phyloP scores from a whole-genome alignment of 495 filamentous ascomycete species.

The Chaetomium fimeti region DNA sequence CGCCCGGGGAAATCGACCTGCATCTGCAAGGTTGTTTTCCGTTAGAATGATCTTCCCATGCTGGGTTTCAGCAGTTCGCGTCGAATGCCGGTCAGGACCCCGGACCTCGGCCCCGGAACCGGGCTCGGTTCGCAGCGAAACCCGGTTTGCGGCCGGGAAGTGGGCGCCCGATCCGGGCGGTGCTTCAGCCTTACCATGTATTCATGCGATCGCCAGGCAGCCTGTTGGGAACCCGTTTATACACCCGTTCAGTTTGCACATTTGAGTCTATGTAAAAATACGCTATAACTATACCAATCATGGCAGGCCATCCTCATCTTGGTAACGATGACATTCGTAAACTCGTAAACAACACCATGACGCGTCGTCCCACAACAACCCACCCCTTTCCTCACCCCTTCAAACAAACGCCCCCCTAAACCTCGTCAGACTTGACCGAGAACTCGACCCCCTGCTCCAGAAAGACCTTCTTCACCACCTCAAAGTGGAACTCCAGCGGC shows the following conservation, averaged over 20 bases:
- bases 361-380: not conserved
- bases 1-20: too few relatives aligned
- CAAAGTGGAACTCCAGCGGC: conserved; percentile 31
- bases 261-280: not conserved
- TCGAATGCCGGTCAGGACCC: too few relatives aligned
- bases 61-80: too few relatives aligned
- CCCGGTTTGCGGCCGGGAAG: not conserved
- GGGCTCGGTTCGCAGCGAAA: not conserved
- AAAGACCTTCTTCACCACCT: conserved; percentile 22
- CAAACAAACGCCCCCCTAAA: not conserved
- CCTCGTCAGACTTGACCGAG: conserved; percentile 26
- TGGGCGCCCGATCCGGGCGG: not conserved
- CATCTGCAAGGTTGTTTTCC: too few relatives aligned
- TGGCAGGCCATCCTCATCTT: not conserved
- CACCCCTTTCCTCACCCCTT: too few relatives aligned
- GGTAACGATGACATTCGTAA: not conserved
- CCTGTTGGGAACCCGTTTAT: not conserved
- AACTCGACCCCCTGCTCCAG: conserved; percentile 30
- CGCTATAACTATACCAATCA: not conserved
- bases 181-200: not conserved
- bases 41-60: too few relatives aligned
- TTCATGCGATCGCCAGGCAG: not conserved
- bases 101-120: not conserved
- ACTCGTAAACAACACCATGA: not conserved
- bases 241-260: too few relatives aligned